A percentile compares a stretch with the other conserved stretches of the same genome.
Conservation (phyloP, 805 yeast genomes). For the Yarrowia sp. region DNA sequence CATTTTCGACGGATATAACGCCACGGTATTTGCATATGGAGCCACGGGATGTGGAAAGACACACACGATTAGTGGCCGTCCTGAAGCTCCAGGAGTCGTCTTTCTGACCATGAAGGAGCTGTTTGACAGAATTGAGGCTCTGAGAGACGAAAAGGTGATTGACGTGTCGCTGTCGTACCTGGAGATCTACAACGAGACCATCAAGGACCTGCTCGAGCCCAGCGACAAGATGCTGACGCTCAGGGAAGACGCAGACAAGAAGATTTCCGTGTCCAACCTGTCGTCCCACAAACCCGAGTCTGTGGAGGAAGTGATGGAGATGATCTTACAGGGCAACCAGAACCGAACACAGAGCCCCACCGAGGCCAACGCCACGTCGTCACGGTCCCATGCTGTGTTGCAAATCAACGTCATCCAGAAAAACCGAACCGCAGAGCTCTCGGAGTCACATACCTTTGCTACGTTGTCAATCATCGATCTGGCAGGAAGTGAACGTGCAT, state of each 20-base stretch:
- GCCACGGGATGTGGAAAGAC: constrained; percentile 98
- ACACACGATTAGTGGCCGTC: constrained; percentile 82
- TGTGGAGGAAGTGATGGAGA: constrained; percentile 59
- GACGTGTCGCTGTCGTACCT: constrained; percentile 70
- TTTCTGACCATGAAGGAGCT: constrained; percentile 79
- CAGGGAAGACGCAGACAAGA: constrained; percentile 72
- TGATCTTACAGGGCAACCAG: constrained; percentile 72
- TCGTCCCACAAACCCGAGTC: constrained; percentile 63
- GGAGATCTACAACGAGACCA: constrained; percentile 91
- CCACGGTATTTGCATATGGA: constrained; percentile 95
- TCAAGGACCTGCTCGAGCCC: constrained; percentile 77
- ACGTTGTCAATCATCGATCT: constrained; percentile 87
- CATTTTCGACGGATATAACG: constrained; percentile 83
- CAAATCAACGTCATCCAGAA: constrained; percentile 75
- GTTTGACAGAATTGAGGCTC: constrained; percentile 64
- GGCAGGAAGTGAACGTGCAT: constrained; percentile 95
- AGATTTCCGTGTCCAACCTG: constrained; percentile 75
- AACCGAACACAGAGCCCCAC: constrained; percentile 87
- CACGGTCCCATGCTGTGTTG: constrained; percentile 92
- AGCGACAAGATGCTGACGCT: constrained; percentile 56
- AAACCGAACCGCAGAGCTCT: constrained; percentile 65
- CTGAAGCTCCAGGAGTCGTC: constrained; percentile 77
- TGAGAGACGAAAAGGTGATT: constrained; percentile 61
- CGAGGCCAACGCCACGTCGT: constrained; percentile 87
- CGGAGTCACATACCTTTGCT: constrained; percentile 74